phyloP scores from a whole-genome alignment of 2,329 filamentous ascomycete species.

The Colletotrichum liriopes region DNA sequence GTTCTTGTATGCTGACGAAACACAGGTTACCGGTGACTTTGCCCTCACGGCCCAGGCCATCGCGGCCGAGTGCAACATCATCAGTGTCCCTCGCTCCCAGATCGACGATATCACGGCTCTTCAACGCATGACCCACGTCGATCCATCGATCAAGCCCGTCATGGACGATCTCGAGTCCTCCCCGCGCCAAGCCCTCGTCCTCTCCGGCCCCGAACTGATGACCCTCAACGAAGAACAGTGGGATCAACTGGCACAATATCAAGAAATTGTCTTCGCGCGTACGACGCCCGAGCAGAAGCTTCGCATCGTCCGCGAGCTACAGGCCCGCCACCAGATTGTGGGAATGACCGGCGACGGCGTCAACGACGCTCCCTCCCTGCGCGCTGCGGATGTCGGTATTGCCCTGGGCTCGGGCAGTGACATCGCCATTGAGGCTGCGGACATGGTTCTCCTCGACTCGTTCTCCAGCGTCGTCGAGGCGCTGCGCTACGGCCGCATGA shows the following conservation, averaged over 20 bases:
- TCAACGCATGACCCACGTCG: constrained; percentile 51
- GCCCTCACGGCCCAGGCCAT: constrained; percentile 82
- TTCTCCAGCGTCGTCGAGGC: constrained; percentile 82
- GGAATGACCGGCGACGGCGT: constrained; percentile 92
- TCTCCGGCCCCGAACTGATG: constrained; percentile 77
- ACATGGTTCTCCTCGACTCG: constrained; percentile 85
- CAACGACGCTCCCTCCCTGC: constrained; percentile 87
- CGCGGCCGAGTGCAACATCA: constrained; percentile 79
- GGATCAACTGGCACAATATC: constrained; percentile 75
- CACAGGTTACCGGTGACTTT: constrained; percentile 81
- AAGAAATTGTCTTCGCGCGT: constrained; percentile 82
- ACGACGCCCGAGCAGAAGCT: constrained; percentile 87
- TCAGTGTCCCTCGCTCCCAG: constrained; percentile 65
- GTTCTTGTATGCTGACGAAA: neutral
- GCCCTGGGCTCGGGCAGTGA: constrained; percentile 86
- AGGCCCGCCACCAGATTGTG: constrained; percentile 75
- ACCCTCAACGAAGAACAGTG: constrained; percentile 78
- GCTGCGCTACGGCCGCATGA: constrained; percentile 79
- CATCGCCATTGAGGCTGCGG: constrained; percentile 85
- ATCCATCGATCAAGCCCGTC: constrained; percentile 42
- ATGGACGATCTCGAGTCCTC: constrained; percentile 42
- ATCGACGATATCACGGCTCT: constrained; percentile 71
- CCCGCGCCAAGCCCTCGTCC: constrained; percentile 68
- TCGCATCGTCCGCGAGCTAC: constrained; percentile 83
- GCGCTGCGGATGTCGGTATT: constrained; percentile 86